Evolutionary conservation across 2,329 filamentous ascomycete genomes (phyloP).

Genomic region (Aplosporella prunicola): DNA sequence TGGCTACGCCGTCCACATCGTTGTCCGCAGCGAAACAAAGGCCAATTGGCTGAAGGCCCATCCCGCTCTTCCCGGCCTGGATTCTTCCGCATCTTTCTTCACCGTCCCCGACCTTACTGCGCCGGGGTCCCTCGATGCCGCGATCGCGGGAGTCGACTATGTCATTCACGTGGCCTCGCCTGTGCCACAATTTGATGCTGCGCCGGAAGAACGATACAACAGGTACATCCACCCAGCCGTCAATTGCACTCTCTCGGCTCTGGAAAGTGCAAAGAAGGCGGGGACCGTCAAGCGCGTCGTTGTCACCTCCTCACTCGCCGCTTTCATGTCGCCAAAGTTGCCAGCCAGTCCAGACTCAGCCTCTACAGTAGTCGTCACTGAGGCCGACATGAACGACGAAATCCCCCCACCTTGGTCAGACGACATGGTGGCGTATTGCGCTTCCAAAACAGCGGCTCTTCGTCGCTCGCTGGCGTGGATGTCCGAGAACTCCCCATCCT

Average conservation of each 20-base stretch:
- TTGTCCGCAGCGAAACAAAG: constrained; percentile 17
- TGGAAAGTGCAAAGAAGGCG: constrained; percentile 5
- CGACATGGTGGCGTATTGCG: not conserved
- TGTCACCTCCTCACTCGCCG: constrained; percentile 9
- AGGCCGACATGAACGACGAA: not conserved
- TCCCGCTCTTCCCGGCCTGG: constrained; percentile 6
- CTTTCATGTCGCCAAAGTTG: constrained; percentile 3
- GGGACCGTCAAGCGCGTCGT: constrained; percentile 12
- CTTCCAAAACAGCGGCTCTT: constrained; percentile 4
- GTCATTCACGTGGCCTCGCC: constrained; percentile 14
- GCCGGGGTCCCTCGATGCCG: constrained; percentile 27
- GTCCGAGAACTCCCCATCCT: not conserved
- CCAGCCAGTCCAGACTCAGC: not conserved
- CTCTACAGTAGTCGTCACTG: too few relatives aligned
- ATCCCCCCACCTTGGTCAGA: not conserved
- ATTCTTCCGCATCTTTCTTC: constrained; percentile 17
- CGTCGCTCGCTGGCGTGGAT: not conserved
- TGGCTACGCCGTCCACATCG: constrained; percentile 23
- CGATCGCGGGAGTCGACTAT: constrained; percentile 20
- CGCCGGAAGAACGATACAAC: constrained; percentile 2
- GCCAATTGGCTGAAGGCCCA: constrained; percentile 1
- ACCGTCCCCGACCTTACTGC: constrained; percentile 28
- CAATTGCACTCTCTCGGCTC: constrained; percentile 9
- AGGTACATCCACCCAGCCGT: constrained; percentile 8
- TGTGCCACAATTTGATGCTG: constrained; percentile 4